Evolutionary conservation across 2,329 filamentous ascomycete genomes (phyloP).

Genomic region (Sporothrix dimorphospora): DNA sequence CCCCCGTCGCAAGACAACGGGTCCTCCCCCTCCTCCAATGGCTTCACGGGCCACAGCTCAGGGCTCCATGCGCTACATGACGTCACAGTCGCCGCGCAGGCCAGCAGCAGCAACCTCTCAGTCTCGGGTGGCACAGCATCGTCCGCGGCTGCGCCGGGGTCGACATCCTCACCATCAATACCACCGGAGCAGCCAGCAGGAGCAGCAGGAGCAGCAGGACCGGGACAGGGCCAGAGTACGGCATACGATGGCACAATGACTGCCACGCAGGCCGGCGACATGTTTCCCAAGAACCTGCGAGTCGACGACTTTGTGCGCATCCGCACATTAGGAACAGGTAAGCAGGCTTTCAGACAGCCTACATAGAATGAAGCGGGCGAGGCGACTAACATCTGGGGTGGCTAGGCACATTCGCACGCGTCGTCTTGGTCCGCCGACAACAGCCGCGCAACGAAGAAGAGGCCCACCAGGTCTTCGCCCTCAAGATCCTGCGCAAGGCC

Average conservation of each 20-base stretch:
- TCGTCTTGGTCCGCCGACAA: conserved; percentile 73
- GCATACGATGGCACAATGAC: conserved; percentile 25
- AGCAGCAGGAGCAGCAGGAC: background rate
- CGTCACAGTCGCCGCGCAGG: conserved; percentile 24
- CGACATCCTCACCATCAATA: conserved; percentile 13
- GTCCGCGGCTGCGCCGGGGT: background rate
- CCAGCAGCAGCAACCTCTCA: background rate
- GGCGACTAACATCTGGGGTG: background rate
- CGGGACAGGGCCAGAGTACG: background rate
- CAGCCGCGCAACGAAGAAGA: conserved; percentile 53
- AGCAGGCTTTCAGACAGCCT: conserved; percentile 32
- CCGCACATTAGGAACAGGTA: conserved; percentile 77
- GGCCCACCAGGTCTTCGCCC: conserved; percentile 70
- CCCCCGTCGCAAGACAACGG: background rate
- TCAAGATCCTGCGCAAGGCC: conserved; percentile 76
- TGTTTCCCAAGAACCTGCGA: conserved; percentile 38
- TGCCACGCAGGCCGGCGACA: background rate
- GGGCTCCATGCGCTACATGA: conserved; percentile 17
- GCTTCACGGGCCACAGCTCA: background rate
- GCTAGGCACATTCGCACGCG: conserved; percentile 78
- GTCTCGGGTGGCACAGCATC: conserved; percentile 3
- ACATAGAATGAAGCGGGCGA: too few relatives aligned
- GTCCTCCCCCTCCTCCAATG: background rate
- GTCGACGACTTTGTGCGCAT: conserved; percentile 70
- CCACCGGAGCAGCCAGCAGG: background rate